These are phyloP conservation scores for Termitomyces sp. DNA, from an alignment of 1,284 basidiomycete species.

Conservation along the genomic window DNA sequence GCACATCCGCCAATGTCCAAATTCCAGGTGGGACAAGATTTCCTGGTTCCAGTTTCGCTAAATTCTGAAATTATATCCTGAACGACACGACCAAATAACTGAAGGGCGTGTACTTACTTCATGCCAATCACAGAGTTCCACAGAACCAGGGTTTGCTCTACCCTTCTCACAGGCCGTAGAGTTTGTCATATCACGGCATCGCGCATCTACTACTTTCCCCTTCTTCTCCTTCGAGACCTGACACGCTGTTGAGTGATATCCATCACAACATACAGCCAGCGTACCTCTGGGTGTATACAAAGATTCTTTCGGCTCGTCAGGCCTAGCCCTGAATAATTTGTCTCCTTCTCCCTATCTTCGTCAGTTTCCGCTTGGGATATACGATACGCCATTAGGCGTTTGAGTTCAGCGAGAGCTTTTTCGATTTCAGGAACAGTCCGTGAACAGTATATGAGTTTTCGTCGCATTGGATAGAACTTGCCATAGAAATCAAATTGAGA, in stretches of 20 bases:
- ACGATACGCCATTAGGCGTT: conserved; percentile 91
- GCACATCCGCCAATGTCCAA: conserved; percentile 92
- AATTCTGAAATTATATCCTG: conserved; percentile 27
- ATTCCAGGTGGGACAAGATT: conserved; percentile 84
- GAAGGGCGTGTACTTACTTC: conserved; percentile 56
- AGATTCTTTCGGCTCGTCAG: conserved; percentile 95
- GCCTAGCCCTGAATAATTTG: conserved; percentile 84
- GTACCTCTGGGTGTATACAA: conserved; percentile 91
- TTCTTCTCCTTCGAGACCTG: conserved; percentile 97
- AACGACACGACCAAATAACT: conserved; percentile 1
- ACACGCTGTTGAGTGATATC: conserved; percentile 4
- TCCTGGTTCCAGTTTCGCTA: conserved; percentile 75
- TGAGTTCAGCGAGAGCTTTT: conserved; percentile 95
- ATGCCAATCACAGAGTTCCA: conserved; percentile 92
- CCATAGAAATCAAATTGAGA: conserved; percentile 8
- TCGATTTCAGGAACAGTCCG: conserved; percentile 99
- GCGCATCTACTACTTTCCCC: conserved; percentile 94
- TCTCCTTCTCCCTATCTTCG: conserved; percentile 77
- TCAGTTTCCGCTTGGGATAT: conserved; percentile 64
- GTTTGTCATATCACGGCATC: conserved; percentile 94
- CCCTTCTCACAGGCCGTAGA: conserved; percentile 83
- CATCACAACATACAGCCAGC: conserved; percentile 17
- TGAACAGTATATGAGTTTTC: conserved; percentile 98
- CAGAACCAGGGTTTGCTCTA: conserved; percentile 84
- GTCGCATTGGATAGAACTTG: conserved; percentile 85